Evolutionary conservation across 306 rosid genomes (phyloP).

Genomic region (Leucaena leucocephala): DNA sequence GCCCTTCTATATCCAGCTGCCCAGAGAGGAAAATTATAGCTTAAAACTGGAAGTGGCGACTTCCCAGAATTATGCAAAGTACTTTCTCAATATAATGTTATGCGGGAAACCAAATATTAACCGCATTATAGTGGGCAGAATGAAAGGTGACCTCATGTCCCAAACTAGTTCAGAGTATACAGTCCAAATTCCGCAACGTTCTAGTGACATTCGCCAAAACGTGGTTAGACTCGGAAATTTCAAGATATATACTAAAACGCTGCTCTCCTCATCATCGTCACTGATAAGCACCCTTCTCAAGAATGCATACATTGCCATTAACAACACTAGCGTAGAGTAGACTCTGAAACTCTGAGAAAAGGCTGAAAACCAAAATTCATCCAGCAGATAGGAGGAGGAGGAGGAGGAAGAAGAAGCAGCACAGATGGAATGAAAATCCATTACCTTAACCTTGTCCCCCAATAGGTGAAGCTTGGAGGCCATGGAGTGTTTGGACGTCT

Average conservation of each 20-base stretch:
- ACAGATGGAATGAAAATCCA: constrained; percentile 27
- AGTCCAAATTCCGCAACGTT: not conserved
- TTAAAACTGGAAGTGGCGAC: not conserved
- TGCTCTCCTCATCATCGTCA: not conserved
- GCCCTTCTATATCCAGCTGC: not conserved
- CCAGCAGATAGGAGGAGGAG: not conserved
- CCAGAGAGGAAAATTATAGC: not conserved
- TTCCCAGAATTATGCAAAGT: constrained; percentile 12
- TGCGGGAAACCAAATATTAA: not conserved
- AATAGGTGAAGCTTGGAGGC: constrained; percentile 67
- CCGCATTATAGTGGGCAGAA: not conserved
- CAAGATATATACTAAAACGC: not conserved
- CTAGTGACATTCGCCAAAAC: not conserved
- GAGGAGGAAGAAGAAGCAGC: constrained; percentile 8
- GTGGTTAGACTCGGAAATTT: not conserved
- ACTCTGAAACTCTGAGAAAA: constrained; percentile 2
- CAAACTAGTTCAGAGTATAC: not conserved
- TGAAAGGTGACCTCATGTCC: not conserved
- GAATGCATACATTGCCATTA: constrained; percentile 9
- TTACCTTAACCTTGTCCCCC: constrained; percentile 81
- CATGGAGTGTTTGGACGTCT: constrained; percentile 50
- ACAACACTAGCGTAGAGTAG: not conserved
- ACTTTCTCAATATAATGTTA: not conserved
- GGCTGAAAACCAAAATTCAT: constrained; percentile 21
- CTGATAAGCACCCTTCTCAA: constrained; percentile 14